phyloP scores from a whole-genome alignment of 495 filamentous ascomycete genomes.

The Xylaria longipes region DNA sequence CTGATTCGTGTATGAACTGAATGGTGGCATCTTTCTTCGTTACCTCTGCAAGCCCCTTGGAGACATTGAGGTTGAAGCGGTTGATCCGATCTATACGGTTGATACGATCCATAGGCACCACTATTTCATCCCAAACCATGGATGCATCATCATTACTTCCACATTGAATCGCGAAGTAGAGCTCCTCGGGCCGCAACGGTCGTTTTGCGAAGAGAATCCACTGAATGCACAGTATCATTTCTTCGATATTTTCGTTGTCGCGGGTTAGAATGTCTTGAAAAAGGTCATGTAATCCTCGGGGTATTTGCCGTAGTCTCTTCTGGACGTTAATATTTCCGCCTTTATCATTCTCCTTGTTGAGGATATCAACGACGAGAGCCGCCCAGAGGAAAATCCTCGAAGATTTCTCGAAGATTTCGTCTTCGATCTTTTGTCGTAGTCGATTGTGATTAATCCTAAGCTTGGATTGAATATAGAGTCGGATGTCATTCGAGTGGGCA shows the following conservation, averaged over 20 bases:
- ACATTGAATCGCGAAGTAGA: slow-evolving; percentile 47
- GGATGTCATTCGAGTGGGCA: slow-evolving; percentile 18
- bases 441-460: slow-evolving; percentile 17
- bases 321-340: slow-evolving; percentile 32
- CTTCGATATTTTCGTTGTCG: slow-evolving; percentile 37
- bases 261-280: slow-evolving; percentile 45
- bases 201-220: slow-evolving; percentile 47
- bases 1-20: slow-evolving; percentile 54
- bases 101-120: slow-evolving; percentile 9
- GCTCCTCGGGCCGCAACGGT: slow-evolving; percentile 41
- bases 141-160: slow-evolving; percentile 22
- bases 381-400: slow-evolving; percentile 45
- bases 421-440: slow-evolving; percentile 1
- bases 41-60: slow-evolving; percentile 45
- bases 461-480: slow-evolving; percentile 8
- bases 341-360: slow-evolving; percentile 41
- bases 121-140: slow-evolving; percentile 16
- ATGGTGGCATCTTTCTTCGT: slow-evolving; percentile 36
- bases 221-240: slow-evolving; percentile 46
- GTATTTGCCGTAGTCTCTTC: slow-evolving; percentile 41
- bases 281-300: slow-evolving; percentile 39
- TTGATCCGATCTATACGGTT: slow-evolving; percentile 22
- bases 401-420: slow-evolving; percentile 15
- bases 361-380: slow-evolving; percentile 41
- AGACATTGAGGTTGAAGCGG: slow-evolving; percentile 39